Evolutionary conservation across 352 stramenopile species (phyloP).

Genomic region (Blastocystis sp.): DNA sequence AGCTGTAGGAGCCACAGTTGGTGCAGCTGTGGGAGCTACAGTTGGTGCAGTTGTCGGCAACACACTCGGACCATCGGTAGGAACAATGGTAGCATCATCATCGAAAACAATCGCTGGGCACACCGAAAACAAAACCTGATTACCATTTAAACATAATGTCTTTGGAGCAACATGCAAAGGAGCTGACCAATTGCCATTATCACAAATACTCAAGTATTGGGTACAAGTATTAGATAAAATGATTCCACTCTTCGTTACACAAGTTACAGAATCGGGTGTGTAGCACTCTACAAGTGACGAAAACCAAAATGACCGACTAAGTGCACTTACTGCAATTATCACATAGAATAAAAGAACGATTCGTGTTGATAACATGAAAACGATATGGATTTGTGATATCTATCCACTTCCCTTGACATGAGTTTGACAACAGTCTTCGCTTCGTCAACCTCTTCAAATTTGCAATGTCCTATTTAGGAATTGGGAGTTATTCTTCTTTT

Average conservation of each 20-base stretch:
- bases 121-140: constrained; percentile 20
- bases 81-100: neutral
- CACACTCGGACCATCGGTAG: neutral
- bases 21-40: neutral
- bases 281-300: constrained; percentile 16
- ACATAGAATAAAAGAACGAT: neutral
- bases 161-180: constrained; percentile 4
- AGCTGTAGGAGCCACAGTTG: neutral
- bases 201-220: constrained; percentile 48
- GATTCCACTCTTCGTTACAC: neutral
- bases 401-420: neutral
- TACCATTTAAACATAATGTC: constrained; percentile 37
- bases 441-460: neutral
- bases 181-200: constrained; percentile 3
- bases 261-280: constrained; percentile 6
- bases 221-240: constrained; percentile 30
- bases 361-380: constrained; percentile 8
- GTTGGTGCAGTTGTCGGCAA: neutral
- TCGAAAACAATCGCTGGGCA: neutral
- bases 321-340: neutral
- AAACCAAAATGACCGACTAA: neutral
- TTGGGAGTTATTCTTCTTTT: neutral
- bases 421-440: constrained; percentile 54
- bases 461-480: neutral
- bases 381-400: constrained; percentile 37